Conservation (phyloP, 148 eudicot species). For the Bassia scoparia region DNA sequence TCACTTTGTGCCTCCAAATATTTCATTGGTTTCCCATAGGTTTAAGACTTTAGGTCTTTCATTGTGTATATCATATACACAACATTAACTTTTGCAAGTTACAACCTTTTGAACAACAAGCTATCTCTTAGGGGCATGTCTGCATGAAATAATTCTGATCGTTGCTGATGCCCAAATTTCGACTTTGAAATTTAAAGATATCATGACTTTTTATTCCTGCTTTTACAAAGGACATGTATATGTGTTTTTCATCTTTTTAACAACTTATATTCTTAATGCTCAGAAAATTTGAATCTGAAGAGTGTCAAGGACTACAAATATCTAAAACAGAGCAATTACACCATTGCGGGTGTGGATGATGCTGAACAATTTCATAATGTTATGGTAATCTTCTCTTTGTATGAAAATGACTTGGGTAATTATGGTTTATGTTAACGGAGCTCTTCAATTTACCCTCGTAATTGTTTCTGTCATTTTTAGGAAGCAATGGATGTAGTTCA, state of each 20-base stretch:
- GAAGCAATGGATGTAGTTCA: conserved; percentile 96
- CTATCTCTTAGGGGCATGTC: background rate
- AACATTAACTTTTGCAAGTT: background rate
- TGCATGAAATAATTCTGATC: conserved; percentile 5
- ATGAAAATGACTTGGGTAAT: background rate
- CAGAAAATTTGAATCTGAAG: conserved; percentile 81
- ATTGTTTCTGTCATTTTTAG: conserved; percentile 29
- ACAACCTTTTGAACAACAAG: background rate
- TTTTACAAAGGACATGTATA: background rate
- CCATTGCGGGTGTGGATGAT: conserved; percentile 86
- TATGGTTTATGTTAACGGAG: background rate
- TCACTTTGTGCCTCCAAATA: background rate
- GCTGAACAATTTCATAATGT: conserved; percentile 82
- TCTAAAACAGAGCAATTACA: conserved; percentile 62
- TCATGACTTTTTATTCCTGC: background rate
- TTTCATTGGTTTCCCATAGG: conserved; percentile 2
- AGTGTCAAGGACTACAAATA: conserved; percentile 64
- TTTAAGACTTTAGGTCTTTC: background rate
- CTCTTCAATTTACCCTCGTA: background rate
- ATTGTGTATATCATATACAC: background rate
- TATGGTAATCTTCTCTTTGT: conserved; percentile 45
- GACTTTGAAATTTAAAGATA: conserved; percentile 2
- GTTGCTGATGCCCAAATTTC: background rate
- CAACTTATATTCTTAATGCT: conserved; percentile 10
- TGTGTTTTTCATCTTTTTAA: background rate